These are phyloP conservation scores for Amylocystis lapponica DNA, from an alignment of 768 basidiomycete genomes.

Conservation along the genomic window DNA sequence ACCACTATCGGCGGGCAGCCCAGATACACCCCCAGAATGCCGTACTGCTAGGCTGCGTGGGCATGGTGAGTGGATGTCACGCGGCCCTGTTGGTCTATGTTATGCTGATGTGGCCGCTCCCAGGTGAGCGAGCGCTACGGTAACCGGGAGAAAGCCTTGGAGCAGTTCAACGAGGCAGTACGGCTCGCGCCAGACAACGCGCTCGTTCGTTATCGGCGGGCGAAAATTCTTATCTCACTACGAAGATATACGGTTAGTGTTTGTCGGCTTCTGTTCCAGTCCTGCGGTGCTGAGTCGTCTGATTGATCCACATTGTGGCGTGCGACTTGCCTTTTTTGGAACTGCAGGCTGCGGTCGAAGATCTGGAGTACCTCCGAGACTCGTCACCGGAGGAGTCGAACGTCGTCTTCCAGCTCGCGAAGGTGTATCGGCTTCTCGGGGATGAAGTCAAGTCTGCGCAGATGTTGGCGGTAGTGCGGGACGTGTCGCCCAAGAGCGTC, in stretches of 20 bases:
- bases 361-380: constrained; percentile 75
- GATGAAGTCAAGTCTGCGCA: constrained; percentile 76
- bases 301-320: constrained; percentile 20
- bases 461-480: constrained; percentile 84
- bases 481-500: constrained; percentile 88
- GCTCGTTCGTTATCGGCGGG: constrained; percentile 89
- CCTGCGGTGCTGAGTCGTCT: constrained; percentile 54
- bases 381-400: constrained; percentile 94
- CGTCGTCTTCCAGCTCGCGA: constrained; percentile 93
- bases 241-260: constrained; percentile 73
- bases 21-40: constrained; percentile 94
- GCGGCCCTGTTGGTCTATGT: constrained; percentile 1
- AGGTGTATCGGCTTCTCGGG: constrained; percentile 80
- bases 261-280: constrained; percentile 7
- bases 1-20: constrained; percentile 90
- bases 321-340: background rate
- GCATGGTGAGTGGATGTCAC: constrained; percentile 64
- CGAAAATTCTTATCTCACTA: constrained; percentile 84
- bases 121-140: constrained; percentile 88
- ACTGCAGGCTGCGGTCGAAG: constrained; percentile 67
- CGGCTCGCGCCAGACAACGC: constrained; percentile 80
- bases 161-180: constrained; percentile 78
- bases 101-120: constrained; percentile 10
- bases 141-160: constrained; percentile 68
- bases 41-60: constrained; percentile 93